phyloP scores from a whole-genome alignment of 495 filamentous ascomycete species.

The Penicillium steckii region DNA sequence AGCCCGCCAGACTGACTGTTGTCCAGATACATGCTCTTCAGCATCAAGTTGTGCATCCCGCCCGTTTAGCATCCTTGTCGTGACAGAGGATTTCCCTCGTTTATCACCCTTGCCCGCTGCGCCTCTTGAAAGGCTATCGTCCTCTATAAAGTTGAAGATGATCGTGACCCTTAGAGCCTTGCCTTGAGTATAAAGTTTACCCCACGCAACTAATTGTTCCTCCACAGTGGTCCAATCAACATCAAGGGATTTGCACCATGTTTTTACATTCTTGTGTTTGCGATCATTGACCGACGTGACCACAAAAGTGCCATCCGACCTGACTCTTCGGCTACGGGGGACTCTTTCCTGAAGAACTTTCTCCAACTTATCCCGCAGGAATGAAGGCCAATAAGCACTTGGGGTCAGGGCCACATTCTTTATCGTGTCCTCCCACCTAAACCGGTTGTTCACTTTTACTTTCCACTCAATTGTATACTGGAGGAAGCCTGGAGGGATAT shows the following conservation, averaged over 20 bases:
- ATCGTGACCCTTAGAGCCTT: constrained; percentile 9
- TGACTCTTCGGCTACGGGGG: not conserved
- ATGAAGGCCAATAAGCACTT: constrained; percentile 23
- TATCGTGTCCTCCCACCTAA: not conserved
- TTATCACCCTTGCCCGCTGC: constrained; percentile 15
- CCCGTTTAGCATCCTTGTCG: constrained; percentile 17
- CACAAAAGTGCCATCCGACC: constrained; percentile 2
- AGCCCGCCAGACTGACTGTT: constrained; percentile 21
- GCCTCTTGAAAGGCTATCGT: not conserved
- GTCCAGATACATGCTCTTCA: constrained; percentile 22
- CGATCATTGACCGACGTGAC: constrained; percentile 4
- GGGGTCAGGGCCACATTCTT: constrained; percentile 24
- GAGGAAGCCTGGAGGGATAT: too few species aligned
- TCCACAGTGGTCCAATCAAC: constrained; percentile 5
- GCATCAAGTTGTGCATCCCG: constrained; percentile 21
- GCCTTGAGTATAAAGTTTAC: not conserved
- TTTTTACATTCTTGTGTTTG: not conserved
- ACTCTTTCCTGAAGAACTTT: not conserved
- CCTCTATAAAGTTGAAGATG: constrained; percentile 12
- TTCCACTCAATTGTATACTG: not conserved
- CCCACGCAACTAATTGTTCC: constrained; percentile 5
- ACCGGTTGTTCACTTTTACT: not conserved
- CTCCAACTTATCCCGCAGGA: not conserved
- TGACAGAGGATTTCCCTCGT: constrained; percentile 18
- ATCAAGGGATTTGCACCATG: not conserved